phyloP scores from a whole-genome alignment of 345 rosid species.

The Eucalyptus polybractea region DNA sequence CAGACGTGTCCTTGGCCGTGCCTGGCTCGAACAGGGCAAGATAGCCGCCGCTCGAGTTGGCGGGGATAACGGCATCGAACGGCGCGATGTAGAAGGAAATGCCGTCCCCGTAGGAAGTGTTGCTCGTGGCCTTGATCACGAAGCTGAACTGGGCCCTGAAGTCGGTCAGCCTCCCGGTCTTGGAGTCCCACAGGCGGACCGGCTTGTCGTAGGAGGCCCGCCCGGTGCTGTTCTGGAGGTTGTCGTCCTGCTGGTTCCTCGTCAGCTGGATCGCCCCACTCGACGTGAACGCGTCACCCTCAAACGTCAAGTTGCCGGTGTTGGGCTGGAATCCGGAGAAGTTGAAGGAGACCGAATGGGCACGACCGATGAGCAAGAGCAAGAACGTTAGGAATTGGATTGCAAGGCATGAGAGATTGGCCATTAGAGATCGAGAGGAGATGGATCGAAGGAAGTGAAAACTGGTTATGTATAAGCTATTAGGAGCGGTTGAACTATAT shows the following conservation, averaged over 20 bases:
- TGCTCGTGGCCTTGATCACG: background rate
- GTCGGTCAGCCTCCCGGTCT: conserved; percentile 18
- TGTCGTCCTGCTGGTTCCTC: conserved; percentile 2
- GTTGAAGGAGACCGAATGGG: conserved; percentile 17
- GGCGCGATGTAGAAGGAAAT: conserved; percentile 41
- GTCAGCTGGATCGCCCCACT: conserved; percentile 19
- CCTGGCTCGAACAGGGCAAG: conserved; percentile 22
- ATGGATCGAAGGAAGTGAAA: background rate
- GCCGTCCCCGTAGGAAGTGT: conserved; percentile 16
- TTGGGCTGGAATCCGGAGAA: conserved; percentile 22
- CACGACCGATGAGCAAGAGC: background rate
- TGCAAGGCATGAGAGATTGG: conserved; percentile 2
- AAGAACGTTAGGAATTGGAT: background rate
- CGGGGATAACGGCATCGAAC: conserved; percentile 16
- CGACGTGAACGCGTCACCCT: conserved; percentile 25
- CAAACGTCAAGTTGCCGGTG: conserved; percentile 2
- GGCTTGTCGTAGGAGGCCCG: conserved; percentile 24
- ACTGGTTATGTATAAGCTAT: background rate
- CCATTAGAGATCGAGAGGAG: background rate
- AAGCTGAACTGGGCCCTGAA: conserved; percentile 44
- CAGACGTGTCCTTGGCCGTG: background rate
- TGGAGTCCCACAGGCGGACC: conserved; percentile 33
- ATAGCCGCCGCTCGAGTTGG: conserved; percentile 23
- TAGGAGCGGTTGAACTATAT: background rate
- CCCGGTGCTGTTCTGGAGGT: conserved; percentile 22